phyloP scores from a whole-genome alignment of 1,284 basidiomycete genomes.

The Irpex lacteus region DNA sequence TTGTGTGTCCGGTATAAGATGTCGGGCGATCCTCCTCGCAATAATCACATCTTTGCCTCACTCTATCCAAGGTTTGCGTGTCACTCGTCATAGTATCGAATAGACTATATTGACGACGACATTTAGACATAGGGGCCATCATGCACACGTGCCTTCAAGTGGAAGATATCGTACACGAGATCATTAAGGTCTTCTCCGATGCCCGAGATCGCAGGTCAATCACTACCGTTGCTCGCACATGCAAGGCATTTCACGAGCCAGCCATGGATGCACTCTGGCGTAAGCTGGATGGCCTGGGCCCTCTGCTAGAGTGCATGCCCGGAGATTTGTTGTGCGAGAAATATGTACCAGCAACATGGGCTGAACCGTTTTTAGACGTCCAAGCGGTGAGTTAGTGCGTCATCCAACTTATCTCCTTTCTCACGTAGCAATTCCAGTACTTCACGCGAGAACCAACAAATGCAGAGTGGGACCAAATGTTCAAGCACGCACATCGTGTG shows the following conservation, averaged over 20 bases:
- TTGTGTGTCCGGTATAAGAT: neutral
- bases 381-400: neutral
- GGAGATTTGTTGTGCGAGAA: neutral
- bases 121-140: neutral
- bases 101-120: neutral
- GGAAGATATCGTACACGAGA: neutral
- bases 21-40: neutral
- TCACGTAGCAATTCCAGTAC: neutral
- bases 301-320: conserved; percentile 3
- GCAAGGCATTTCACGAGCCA: conserved; percentile 55
- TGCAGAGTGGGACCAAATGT: conserved; percentile 3
- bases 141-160: neutral
- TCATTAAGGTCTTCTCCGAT: neutral
- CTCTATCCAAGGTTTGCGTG: neutral
- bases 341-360: neutral
- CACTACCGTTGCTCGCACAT: conserved; percentile 63
- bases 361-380: neutral
- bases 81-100: neutral
- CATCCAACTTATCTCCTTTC: neutral
- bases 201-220: conserved; percentile 26
- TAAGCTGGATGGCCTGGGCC: conserved; percentile 47
- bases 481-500: conserved; percentile 7
- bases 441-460: conserved; percentile 3
- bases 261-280: conserved; percentile 63
- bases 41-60: neutral